A percentile compares a stretch with the other conserved stretches of the same genome.
These are phyloP conservation scores for Pseudozyma hubeiensis DNA, from an alignment of 1,284 basidiomycete species.

Conservation along the genomic window DNA sequence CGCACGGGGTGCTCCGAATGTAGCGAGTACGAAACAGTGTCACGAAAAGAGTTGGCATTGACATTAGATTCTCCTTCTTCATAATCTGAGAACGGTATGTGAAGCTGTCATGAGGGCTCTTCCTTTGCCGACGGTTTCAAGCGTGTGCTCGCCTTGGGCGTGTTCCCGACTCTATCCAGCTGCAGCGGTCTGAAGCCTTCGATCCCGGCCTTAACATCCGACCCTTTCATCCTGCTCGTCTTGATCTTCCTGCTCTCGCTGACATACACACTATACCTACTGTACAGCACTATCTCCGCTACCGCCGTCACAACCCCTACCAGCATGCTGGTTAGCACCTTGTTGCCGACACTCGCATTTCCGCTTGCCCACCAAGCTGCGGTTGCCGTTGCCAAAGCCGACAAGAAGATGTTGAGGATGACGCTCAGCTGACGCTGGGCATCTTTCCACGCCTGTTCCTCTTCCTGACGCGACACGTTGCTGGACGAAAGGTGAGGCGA, in stretches of 20 bases:
- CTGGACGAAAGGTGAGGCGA: conserved; percentile 3
- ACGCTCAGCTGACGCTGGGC: conserved; percentile 34
- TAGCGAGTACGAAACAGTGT: background rate
- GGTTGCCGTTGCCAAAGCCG: conserved; percentile 30
- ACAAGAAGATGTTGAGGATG: conserved; percentile 46
- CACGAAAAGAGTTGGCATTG: background rate
- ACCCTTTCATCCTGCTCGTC: conserved; percentile 24
- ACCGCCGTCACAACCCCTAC: conserved; percentile 32
- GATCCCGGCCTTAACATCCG: conserved; percentile 12
- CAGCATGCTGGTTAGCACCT: conserved; percentile 30
- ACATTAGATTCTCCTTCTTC: background rate
- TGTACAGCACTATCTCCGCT: conserved; percentile 46
- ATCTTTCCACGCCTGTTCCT: conserved; percentile 42
- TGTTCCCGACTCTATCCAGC: background rate
- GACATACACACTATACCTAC: conserved; percentile 36
- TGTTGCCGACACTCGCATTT: conserved; percentile 16
- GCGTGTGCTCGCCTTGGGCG: background rate
- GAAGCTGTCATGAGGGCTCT: conserved; percentile 16
- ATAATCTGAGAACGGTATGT: background rate
- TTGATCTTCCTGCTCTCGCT: conserved; percentile 26
- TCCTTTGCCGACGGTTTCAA: background rate
- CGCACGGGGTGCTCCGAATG: background rate
- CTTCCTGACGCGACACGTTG: background rate
- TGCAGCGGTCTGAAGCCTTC: conserved; percentile 29
- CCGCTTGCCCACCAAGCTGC: conserved; percentile 46